These are phyloP conservation scores for Ogataea corticis DNA, from an alignment of 805 yeast genomes.

Conservation along the genomic window DNA sequence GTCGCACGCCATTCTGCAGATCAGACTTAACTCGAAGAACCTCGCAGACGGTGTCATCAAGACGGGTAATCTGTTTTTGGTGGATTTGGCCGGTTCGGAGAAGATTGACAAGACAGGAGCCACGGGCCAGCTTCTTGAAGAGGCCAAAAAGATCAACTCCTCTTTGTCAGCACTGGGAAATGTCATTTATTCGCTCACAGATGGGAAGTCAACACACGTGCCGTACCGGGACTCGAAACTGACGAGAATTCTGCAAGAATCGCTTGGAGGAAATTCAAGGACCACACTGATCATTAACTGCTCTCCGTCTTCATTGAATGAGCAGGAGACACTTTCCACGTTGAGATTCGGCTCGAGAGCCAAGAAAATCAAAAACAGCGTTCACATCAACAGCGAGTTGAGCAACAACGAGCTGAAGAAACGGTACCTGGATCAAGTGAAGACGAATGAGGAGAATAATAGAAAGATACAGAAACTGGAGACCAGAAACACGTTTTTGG, in stretches of 20 bases:
- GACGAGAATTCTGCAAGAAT: constrained; percentile 75
- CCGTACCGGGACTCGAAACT: constrained; percentile 80
- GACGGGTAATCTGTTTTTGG: constrained; percentile 66
- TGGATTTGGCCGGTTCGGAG: constrained; percentile 89
- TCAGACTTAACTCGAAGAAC: constrained; percentile 64
- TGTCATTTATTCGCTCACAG: constrained; percentile 78
- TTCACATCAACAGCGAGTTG: constrained; percentile 51
- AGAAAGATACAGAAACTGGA: constrained; percentile 24
- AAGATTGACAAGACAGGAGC: constrained; percentile 78
- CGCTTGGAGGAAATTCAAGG: constrained; percentile 80
- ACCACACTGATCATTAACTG: constrained; percentile 75
- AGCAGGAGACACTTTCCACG: constrained; percentile 67
- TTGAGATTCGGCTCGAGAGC: constrained; percentile 76
- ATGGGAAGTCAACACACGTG: constrained; percentile 60
- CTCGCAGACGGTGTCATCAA: constrained; percentile 55
- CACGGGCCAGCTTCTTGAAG: constrained; percentile 70
- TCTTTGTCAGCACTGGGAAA: constrained; percentile 78
- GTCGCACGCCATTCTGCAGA: constrained; percentile 77
- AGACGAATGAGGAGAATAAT: constrained; percentile 20
- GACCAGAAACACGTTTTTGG: constrained; percentile 37
- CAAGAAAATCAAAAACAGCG: constrained; percentile 62
- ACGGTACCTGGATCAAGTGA: constrained; percentile 25
- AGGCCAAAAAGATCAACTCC: constrained; percentile 79
- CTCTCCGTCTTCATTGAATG: constrained; percentile 59
- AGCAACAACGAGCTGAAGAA: constrained; percentile 27